These are phyloP conservation scores for Linum lewisii DNA, from an alignment of 345 rosid species.

Conservation along the genomic window DNA sequence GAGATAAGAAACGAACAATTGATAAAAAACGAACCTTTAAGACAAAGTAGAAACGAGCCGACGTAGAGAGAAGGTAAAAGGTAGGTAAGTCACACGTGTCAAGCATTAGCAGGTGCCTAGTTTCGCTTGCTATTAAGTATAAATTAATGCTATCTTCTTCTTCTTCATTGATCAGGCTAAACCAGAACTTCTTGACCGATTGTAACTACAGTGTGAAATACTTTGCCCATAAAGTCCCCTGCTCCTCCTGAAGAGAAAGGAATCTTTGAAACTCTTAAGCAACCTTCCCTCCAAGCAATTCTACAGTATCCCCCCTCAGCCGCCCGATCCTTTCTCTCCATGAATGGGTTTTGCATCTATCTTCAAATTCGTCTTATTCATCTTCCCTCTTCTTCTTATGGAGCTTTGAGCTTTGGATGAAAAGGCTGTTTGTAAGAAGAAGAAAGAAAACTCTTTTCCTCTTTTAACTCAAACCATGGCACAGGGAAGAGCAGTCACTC, in stretches of 20 bases:
- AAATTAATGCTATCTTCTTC: neutral
- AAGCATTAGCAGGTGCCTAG: neutral
- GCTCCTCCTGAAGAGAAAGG: conserved; percentile 12
- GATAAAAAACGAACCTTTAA: neutral
- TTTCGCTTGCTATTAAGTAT: neutral
- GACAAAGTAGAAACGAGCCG: neutral
- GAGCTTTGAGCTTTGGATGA: conserved; percentile 12
- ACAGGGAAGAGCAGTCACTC: conserved; percentile 55
- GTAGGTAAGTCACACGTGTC: neutral
- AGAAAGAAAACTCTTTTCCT: too few species aligned
- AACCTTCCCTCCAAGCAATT: conserved; percentile 89
- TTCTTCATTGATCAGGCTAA: neutral
- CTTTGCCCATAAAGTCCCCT: neutral
- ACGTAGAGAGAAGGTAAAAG: neutral
- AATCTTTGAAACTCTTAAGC: conserved; percentile 78
- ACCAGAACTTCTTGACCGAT: too few species aligned
- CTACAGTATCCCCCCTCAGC: conserved; percentile 20
- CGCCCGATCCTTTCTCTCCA: conserved; percentile 6
- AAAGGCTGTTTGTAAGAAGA: conserved; percentile 2
- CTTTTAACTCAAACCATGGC: conserved; percentile 23
- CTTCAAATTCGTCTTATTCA: neutral
- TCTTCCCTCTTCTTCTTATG: conserved; percentile 3
- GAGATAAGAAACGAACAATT: neutral
- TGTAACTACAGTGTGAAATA: neutral
- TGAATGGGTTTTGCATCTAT: conserved; percentile 1